These are phyloP conservation scores for Yarrowia osloensis DNA, from an alignment of 805 yeast species.

Conservation along the genomic window DNA sequence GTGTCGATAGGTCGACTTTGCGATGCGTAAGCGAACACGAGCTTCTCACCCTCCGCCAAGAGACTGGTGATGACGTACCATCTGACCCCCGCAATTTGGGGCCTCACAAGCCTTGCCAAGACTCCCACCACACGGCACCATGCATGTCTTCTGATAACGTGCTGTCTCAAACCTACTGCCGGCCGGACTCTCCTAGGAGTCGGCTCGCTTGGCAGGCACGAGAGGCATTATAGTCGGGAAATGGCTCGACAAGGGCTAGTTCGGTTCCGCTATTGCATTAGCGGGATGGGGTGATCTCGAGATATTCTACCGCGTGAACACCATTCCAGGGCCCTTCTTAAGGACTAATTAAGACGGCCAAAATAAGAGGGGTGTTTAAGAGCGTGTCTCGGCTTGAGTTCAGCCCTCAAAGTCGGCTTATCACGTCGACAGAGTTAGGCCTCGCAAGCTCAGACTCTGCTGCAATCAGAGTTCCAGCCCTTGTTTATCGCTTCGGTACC, in stretches of 20 bases:
- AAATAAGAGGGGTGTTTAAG: background rate
- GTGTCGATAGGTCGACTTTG: background rate
- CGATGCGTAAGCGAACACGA: background rate
- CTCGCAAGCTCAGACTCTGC: background rate
- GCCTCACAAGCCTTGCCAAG: slow-evolving; percentile 8
- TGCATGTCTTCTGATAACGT: slow-evolving; percentile 25
- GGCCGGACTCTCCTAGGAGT: too few relatives aligned
- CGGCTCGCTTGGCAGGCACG: background rate
- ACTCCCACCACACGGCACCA: slow-evolving; percentile 18
- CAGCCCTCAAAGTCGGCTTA: background rate
- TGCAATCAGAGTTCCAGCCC: background rate
- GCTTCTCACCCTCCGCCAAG: background rate
- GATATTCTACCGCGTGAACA: too few relatives aligned
- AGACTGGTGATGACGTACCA: background rate
- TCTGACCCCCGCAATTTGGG: too few relatives aligned
- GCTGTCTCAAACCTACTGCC: slow-evolving; percentile 4
- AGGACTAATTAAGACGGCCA: too few relatives aligned
- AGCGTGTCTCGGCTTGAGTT: background rate
- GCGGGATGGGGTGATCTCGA: too few relatives aligned
- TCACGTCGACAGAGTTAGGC: background rate
- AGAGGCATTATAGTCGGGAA: background rate
- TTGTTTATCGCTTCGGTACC: slow-evolving; percentile 1
- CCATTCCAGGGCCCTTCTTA: too few relatives aligned
- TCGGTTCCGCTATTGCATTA: background rate
- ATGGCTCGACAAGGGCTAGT: slow-evolving; percentile 2